Evolutionary conservation across 768 basidiomycete genomes (phyloP).

Genomic region (Multifurca ochricompacta): DNA sequence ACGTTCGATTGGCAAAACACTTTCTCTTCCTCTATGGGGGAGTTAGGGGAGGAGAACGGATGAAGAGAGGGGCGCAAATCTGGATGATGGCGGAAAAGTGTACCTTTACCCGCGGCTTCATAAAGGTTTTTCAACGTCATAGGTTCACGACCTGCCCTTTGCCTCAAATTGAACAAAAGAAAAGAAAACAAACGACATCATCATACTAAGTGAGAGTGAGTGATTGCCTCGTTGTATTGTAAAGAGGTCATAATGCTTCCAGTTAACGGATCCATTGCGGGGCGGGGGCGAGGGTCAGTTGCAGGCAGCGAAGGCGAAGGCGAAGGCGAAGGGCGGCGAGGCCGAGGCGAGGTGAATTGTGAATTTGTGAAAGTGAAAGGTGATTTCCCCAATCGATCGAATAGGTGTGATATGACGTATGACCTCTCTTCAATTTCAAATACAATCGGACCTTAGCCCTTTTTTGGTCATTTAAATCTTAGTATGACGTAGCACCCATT

Average conservation of each 20-base stretch:
- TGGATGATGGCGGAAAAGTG: slow-evolving; percentile 1
- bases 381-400: background rate
- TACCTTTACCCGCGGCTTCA: slow-evolving; percentile 5
- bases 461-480: background rate
- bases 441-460: background rate
- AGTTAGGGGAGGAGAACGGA: background rate
- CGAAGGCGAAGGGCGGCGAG: too few species aligned
- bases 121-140: slow-evolving; percentile 16
- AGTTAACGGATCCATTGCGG: too few species aligned
- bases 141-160: slow-evolving; percentile 16
- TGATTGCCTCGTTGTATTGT: slow-evolving; percentile 8
- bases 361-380: background rate
- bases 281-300: too few species aligned
- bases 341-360: too few species aligned
- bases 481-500: slow-evolving; percentile 10
- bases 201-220: background rate
- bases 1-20: too few species aligned
- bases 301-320: background rate
- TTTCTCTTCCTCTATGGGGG: too few species aligned
- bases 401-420: slow-evolving; percentile 4
- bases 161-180: too few species aligned
- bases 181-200: slow-evolving; percentile 18
- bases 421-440: too few species aligned
- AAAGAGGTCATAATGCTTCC: background rate
- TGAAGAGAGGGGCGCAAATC: slow-evolving; percentile 12